These are phyloP conservation scores for Acanthamoeba royreba DNA, from an alignment of 208 protist species.

Conservation along the genomic window DNA sequence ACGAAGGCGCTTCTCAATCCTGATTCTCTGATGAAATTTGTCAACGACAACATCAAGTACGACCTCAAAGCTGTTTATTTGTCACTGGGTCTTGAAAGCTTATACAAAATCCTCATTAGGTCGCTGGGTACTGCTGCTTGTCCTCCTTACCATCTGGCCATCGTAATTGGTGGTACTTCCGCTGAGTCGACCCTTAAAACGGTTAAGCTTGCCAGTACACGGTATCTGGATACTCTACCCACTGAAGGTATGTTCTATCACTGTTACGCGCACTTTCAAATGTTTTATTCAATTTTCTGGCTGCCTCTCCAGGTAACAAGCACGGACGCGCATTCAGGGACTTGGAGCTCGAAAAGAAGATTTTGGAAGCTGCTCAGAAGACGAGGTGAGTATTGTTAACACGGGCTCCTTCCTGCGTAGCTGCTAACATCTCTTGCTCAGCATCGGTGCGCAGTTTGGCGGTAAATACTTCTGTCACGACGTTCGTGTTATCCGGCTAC, in stretches of 20 bases:
- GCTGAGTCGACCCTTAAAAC: constrained; percentile 95
- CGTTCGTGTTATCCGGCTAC: constrained; percentile 87
- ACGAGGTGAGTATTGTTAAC: neutral
- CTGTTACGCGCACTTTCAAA: neutral
- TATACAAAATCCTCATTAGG: constrained; percentile 37
- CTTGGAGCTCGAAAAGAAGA: constrained; percentile 88
- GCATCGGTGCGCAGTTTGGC: constrained; percentile 97
- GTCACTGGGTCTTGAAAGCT: too few species aligned
- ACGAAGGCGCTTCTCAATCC: constrained; percentile 94
- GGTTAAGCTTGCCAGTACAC: constrained; percentile 92
- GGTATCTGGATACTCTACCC: constrained; percentile 92
- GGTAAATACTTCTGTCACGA: constrained; percentile 98
- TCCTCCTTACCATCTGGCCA: constrained; percentile 94
- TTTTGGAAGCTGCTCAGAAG: constrained; percentile 79
- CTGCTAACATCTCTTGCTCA: too few species aligned
- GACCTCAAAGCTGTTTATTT: too few species aligned
- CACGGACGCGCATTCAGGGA: constrained; percentile 92
- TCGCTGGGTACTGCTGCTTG: constrained; percentile 93
- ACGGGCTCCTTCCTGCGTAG: neutral
- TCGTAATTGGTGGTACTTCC: constrained; percentile 93
- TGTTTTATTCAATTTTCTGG: constrained; percentile 68
- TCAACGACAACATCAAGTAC: constrained; percentile 88
- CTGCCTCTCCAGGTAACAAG: too few species aligned
- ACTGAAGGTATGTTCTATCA: constrained; percentile 67
- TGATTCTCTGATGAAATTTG: constrained; percentile 76